Evolutionary conservation across 257 asterid genomes (phyloP), one percentile per base, ranked within the genome.

Genomic region (Scutellaria barbata): DNA sequence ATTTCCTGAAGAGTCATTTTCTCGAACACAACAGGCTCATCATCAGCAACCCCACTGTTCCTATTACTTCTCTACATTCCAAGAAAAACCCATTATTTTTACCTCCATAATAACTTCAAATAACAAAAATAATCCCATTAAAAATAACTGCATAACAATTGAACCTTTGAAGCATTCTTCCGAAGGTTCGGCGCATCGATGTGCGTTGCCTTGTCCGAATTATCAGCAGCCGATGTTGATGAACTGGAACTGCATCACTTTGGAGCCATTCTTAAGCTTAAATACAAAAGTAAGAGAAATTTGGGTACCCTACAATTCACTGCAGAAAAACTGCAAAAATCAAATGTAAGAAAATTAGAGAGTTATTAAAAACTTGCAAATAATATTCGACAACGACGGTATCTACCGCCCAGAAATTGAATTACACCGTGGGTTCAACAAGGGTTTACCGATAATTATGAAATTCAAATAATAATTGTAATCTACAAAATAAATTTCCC

Each of bases 1-100:
- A 92, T 83, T 80, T 88, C 88, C 51, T 85, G 82, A 73, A 92
- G 81, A 17, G 96, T 83, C 92, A 88, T 82, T 77, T 80, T 83
- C 73, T 86, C 92, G 68, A 84, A 42, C 41, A 73, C 63, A 39
- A 30, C 81, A 62, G 69, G 59, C 62, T 84, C 87, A 74, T 84
- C 81, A 73, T 74, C 86, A 77, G 66, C 79, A 72, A 64, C 75
- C 72, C 70, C 85, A 14, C 67, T 73, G 61, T 47, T 68, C 62
- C 8, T 42, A 53, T 10, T 55, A 69, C 61, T 74, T 37, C 59
- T 88, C 95, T 88, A 74, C 54, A 75, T 74, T 51, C 64, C 71
- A 76, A 59, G 5, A 63, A 59, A 52, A 69, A 42, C n/a, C 52
- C 39, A 13, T 41, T 10, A 61, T 3, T 1, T 62, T 56, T 50